A percentile compares a stretch with the other conserved stretches of the same genome.
phyloP scores from a whole-genome alignment of 139 green algal genomes.

The Auxenochlorella pyrenoidosa region DNA sequence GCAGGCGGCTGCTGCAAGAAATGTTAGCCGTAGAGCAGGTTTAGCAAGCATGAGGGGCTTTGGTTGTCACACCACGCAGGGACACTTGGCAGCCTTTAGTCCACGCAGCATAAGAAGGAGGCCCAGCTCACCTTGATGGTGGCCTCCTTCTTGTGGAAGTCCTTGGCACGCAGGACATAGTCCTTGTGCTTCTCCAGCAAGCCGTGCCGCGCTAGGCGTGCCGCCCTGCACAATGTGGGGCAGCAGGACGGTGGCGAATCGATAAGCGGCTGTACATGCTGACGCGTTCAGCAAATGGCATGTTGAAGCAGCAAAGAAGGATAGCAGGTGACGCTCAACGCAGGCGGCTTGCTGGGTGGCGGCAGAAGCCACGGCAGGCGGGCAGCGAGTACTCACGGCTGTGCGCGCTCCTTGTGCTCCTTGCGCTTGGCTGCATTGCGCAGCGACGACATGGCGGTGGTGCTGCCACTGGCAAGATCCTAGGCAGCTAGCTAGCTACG shows the following conservation, averaged over 20 bases:
- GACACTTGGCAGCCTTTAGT: too few relatives aligned
- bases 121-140: slow-evolving; percentile 74
- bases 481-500: too few relatives aligned
- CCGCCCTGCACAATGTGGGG: slow-evolving; percentile 43
- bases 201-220: slow-evolving; percentile 75
- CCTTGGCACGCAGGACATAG: slow-evolving; percentile 89
- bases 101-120: background rate
- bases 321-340: background rate
- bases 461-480: background rate
- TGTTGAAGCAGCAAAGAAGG: background rate
- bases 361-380: background rate
- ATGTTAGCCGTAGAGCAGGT: too few relatives aligned
- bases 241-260: background rate
- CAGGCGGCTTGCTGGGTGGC: background rate
- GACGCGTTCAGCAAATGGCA: background rate
- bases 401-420: slow-evolving; percentile 96
- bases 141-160: slow-evolving; percentile 96
- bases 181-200: slow-evolving; percentile 99
- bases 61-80: too few relatives aligned
- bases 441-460: slow-evolving; percentile 74
- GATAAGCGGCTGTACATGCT: slow-evolving; percentile 15
- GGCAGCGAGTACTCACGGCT: slow-evolving; percentile 83
- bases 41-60: too few relatives aligned
- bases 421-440: slow-evolving; percentile 92
- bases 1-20: too few relatives aligned